Evolutionary conservation across 1,284 basidiomycete species (phyloP), one percentile per base, ranked within the genome.

Genomic region (Papiliotrema laurentii): DNA sequence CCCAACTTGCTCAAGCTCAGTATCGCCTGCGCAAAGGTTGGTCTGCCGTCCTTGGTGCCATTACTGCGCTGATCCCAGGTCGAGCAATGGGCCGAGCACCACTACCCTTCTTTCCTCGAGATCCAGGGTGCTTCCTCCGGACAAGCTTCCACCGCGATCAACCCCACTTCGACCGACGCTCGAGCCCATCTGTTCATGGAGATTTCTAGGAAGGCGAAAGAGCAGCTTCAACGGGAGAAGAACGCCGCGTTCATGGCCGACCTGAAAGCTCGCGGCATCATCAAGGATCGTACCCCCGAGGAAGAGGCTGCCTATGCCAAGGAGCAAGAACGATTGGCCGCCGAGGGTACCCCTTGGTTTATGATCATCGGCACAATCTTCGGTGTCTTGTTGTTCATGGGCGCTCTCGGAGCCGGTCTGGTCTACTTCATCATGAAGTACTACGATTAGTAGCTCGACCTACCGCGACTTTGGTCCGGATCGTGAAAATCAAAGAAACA

Each of bases 11-110:
- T 94, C 53, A 80, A 81, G 37, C 74, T 96, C 54, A 85, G 85
- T 36, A 80, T 93, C 43, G 83, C 85, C 4, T 89, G 87, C 58
- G 85, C 86, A 53, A 86, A 86, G 78, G 83, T 83, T 34, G 51
- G 72, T 64, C 6, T 16, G 19, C 51, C 45, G 18, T 21, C 35
- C 34, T 11, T 5, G 3, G 27, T 26, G 26, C 11, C 19, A 14
- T n/a, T 40, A 16, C n/a, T 9, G 18, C 4, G 37, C 43, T 33
- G 16, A 45, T 41, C n/a, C 16, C 69, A 92, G 87, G 88, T 96
- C 68, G 90, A 94, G 61, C 83, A 85, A 74, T 96, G 91, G 91
- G 83, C 79, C 55, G 91, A 96, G 72, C 85, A 83, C 62, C 79
- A 90, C 74, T 93, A 87, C 74, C 89, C 89, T 2, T 86, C 88